phyloP scores from a whole-genome alignment of 1,284 basidiomycete genomes.

The Heterobasidion irregulare region DNA sequence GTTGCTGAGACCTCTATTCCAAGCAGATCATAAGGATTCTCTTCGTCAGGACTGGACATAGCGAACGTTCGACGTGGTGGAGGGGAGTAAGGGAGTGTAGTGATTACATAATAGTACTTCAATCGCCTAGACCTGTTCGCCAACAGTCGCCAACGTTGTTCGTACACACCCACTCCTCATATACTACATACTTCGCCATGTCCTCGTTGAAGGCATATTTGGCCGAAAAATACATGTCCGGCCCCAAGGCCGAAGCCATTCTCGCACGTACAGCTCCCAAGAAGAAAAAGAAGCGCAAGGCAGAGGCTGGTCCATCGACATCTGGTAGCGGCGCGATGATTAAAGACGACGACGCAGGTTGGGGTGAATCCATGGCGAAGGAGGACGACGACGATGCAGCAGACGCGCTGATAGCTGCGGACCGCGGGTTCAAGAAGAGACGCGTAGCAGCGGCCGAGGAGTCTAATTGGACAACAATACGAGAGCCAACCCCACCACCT shows the following conservation, averaged over 20 bases:
- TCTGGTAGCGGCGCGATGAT: conserved; percentile 29
- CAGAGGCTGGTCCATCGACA: conserved; percentile 24
- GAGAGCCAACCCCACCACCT: conserved; percentile 41
- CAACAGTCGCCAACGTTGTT: too few relatives aligned
- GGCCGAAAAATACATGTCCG: conserved; percentile 91
- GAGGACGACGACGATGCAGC: conserved; percentile 41
- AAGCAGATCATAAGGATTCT: conserved; percentile 76
- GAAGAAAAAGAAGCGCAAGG: conserved; percentile 75
- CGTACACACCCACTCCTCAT: too few relatives aligned
- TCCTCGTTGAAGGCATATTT: conserved; percentile 58
- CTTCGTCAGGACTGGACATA: conserved; percentile 26
- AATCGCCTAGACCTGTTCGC: too few relatives aligned
- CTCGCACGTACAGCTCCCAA: conserved; percentile 56
- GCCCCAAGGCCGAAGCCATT: conserved; percentile 94
- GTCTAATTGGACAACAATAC: conserved; percentile 51
- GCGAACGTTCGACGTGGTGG: neutral
- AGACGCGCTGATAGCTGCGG: conserved; percentile 58
- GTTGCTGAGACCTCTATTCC: conserved; percentile 60
- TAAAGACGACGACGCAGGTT: conserved; percentile 65
- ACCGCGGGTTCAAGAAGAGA: conserved; percentile 73
- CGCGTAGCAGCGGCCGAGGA: conserved; percentile 32
- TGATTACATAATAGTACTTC: neutral
- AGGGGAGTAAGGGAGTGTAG: too few relatives aligned
- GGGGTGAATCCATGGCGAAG: conserved; percentile 40
- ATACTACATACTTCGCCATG: neutral